Base-by-base conservation (phyloP, 1,139 yeast genomes). In the Yamadazyma aaseri region DNA sequence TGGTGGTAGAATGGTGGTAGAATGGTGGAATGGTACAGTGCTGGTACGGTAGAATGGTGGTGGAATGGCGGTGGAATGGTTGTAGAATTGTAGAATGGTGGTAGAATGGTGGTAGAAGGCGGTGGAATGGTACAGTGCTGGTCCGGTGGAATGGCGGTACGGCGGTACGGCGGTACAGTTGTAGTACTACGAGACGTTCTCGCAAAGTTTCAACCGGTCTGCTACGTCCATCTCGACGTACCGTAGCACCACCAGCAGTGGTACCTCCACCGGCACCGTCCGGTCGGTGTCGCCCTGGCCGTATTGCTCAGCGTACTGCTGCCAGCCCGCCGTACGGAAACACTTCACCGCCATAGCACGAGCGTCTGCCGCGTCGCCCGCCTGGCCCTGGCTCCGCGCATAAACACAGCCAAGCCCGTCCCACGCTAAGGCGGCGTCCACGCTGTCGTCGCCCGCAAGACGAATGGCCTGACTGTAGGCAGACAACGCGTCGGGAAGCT, bases 381-480 rank as follows among this genome's bases (percentile, higher is more conserved):
- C 59, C 47, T 77, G 83, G 45, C 73, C 78, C 39, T 76, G 81
- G 47, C 83, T 76, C 16, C 81, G 58, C 48, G 77, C 83, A 47
- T 78, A 78, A n/a, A 78, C 82, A 52, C 81, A 75, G 32, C 76
- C 65, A 28, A 78, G 56, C 0, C 84, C 84, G 47, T 77, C 81
- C 84, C 84, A 78, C 0, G 83, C 81, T 7, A 78, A 63, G 2
- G 81, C 83, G 4, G 76, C 75, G 4, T 72, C 63, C 3, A 71
- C 60, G 10, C 65, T 65, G 32, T 71, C 77, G 31, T 74, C 79
- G 34, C 65, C 62, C 45, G 72, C 74, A 17, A 76, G 53, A 30
- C 79, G 58, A 23, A 78, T 65, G 2, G 84, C 85, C 51, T 79
- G 84, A 1, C 82, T 73, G 50, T 77, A 81, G 2, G 86, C 86